Evolutionary conservation across 139 green algal species (phyloP).

Genomic region (Pleodorina starrii): DNA sequence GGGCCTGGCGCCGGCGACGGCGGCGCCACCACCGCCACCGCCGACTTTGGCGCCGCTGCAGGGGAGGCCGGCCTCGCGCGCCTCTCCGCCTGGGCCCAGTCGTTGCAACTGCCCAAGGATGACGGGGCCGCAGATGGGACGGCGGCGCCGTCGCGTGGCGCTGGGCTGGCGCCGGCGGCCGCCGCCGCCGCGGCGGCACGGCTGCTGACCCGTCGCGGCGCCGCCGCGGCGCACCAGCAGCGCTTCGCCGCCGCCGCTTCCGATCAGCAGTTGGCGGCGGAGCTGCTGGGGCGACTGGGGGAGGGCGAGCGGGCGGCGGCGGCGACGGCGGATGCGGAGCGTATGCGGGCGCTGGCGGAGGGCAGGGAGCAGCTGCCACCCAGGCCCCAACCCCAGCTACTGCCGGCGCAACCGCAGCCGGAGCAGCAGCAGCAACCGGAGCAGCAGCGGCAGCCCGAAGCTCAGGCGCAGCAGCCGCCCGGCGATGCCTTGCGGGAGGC

Average conservation of each 20-base stretch:
- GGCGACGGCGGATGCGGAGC: constrained; percentile 9
- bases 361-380: constrained; percentile 25
- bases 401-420: background rate
- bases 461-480: too few relatives aligned
- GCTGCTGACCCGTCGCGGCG: constrained; percentile 26
- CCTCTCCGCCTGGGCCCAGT: constrained; percentile 1
- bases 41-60: background rate
- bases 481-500: too few relatives aligned
- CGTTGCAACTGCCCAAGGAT: background rate
- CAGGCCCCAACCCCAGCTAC: background rate
- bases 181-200: constrained; percentile 6
- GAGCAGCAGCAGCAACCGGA: background rate
- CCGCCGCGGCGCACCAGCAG: constrained; percentile 30
- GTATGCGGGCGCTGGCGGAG: constrained; percentile 36
- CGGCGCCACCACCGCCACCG: background rate
- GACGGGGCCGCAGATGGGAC: background rate
- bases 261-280: constrained; percentile 1
- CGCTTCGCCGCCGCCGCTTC: background rate
- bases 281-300: constrained; percentile 6
- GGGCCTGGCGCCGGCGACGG: background rate
- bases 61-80: background rate
- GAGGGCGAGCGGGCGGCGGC: constrained; percentile 9
- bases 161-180: background rate
- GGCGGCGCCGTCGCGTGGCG: too few relatives aligned
- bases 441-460: constrained; percentile 10